phyloP scores from a whole-genome alignment of 2,329 filamentous ascomycete species.

The Camptophora hylomeconis region DNA sequence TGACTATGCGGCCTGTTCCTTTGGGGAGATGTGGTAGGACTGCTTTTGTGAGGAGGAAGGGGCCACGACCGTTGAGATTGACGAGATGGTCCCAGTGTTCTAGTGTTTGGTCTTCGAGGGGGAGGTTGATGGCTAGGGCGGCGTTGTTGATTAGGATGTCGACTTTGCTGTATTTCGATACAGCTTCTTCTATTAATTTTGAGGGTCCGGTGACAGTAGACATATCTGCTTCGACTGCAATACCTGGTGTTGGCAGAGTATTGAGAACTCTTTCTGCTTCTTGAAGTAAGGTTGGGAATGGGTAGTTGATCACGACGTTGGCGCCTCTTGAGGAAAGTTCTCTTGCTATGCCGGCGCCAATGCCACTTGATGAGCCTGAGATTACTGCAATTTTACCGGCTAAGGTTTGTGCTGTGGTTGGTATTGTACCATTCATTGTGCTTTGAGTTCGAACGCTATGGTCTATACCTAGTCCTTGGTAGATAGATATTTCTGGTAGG shows the following conservation, averaged over 20 bases:
- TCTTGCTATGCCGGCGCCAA: slow-evolving; percentile 35
- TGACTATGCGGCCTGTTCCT: slow-evolving; percentile 28
- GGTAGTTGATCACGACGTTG: slow-evolving; percentile 31
- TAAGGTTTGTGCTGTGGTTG: slow-evolving; percentile 2
- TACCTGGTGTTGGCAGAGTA: slow-evolving; percentile 19
- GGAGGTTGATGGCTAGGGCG: slow-evolving; percentile 21
- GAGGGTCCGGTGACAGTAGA: slow-evolving; percentile 25
- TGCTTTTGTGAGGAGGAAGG: slow-evolving; percentile 17
- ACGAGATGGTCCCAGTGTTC: slow-evolving; percentile 24
- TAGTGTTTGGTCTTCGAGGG: slow-evolving; percentile 29
- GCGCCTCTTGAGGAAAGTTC: slow-evolving; percentile 28
- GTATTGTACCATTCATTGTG: too few relatives aligned
- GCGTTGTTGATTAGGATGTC: slow-evolving; percentile 33
- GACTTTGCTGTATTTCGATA: slow-evolving; percentile 24
- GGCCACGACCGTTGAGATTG: slow-evolving; percentile 9
- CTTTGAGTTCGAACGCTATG: too few relatives aligned
- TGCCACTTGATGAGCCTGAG: slow-evolving; percentile 37
- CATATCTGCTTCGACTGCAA: slow-evolving; percentile 33
- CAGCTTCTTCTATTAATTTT: slow-evolving; percentile 24
- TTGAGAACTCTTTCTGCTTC: slow-evolving; percentile 13
- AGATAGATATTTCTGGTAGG: too few relatives aligned
- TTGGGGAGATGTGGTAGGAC: slow-evolving; percentile 27
- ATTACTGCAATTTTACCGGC: slow-evolving; percentile 28
- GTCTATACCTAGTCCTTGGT: too few relatives aligned
- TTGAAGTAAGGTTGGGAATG: slow-evolving; percentile 1